Percentiles rank a stretch among this genome's conserved stretches.
Evolutionary conservation across 2,329 filamentous ascomycete species (phyloP).

Genomic region (Scortechinia acanthostroma): DNA sequence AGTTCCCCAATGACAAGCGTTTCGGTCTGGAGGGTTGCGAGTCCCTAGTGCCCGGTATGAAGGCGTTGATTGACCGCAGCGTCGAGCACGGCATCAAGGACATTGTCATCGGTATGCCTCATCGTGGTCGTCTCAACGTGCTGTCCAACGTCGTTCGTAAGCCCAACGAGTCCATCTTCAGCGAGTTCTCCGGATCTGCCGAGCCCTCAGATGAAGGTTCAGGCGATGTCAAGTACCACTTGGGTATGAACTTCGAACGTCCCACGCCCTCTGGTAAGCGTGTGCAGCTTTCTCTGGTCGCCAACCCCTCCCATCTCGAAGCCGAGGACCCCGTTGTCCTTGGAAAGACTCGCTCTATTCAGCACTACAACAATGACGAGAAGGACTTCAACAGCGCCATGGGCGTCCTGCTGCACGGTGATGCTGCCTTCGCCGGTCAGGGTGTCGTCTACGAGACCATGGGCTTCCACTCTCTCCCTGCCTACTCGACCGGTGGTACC

Average conservation of each 20-base stretch:
- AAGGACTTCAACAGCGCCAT: constrained; percentile 81
- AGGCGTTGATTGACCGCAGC: constrained; percentile 94
- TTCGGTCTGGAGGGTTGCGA: constrained; percentile 98
- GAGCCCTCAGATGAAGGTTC: constrained; percentile 91
- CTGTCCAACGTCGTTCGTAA: constrained; percentile 98
- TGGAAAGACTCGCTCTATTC: constrained; percentile 93
- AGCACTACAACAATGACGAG: constrained; percentile 98
- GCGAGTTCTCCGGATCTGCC: constrained; percentile 84
- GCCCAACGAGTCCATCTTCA: constrained; percentile 99
- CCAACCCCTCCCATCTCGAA: constrained; percentile 96
- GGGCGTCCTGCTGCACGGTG: constrained; percentile 92
- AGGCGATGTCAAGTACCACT: constrained; percentile 97
- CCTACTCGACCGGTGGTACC: constrained; percentile 94
- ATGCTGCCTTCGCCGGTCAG: constrained; percentile 92
- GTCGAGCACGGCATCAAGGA: constrained; percentile 98
- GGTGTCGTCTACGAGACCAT: constrained; percentile 98
- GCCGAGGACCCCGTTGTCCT: constrained; percentile 96
- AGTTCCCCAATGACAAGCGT: constrained; percentile 99
- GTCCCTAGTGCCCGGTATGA: constrained; percentile 96
- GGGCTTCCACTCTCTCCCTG: constrained; percentile 90
- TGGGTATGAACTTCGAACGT: constrained; percentile 99
- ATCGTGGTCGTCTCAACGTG: constrained; percentile 95
- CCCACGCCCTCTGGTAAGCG: constrained; percentile 97
- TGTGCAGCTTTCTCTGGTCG: constrained; percentile 95
- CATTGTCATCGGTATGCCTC: constrained; percentile 98